These are phyloP conservation scores for Cutaneotrichosporon curvatum DNA, from an alignment of 1,284 basidiomycete species.

Conservation along the genomic window DNA sequence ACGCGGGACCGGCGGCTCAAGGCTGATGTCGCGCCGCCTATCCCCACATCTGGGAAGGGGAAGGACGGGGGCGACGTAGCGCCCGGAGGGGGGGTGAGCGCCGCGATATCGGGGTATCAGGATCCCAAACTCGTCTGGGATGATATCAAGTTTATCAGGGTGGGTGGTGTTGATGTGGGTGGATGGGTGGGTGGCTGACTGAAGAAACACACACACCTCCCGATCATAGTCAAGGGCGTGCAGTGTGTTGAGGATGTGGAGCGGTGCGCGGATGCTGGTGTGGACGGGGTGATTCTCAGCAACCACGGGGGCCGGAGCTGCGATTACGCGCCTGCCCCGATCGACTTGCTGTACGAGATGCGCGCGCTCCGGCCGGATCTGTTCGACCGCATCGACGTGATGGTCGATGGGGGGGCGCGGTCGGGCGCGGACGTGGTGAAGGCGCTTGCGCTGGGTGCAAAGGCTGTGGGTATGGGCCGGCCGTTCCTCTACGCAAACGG, in stretches of 20 bases:
- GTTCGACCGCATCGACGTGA: slow-evolving; percentile 51
- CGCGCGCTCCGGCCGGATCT: slow-evolving; percentile 48
- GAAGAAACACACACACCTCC: slow-evolving; percentile 46
- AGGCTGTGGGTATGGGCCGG: slow-evolving; percentile 53
- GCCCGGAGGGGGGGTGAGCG: slow-evolving; percentile 37
- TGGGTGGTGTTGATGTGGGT: slow-evolving; percentile 3
- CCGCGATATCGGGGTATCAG: slow-evolving; percentile 50
- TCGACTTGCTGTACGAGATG: slow-evolving; percentile 49
- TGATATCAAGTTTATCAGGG: slow-evolving; percentile 45
- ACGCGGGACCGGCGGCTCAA: slow-evolving; percentile 61
- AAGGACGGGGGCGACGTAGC: neutral
- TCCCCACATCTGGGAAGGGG: neutral
- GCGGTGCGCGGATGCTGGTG: slow-evolving; percentile 49
- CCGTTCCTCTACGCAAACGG: slow-evolving; percentile 52
- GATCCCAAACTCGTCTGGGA: slow-evolving; percentile 48
- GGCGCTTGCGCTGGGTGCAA: slow-evolving; percentile 54
- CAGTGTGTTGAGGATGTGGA: slow-evolving; percentile 53
- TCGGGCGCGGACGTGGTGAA: slow-evolving; percentile 54
- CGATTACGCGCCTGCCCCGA: slow-evolving; percentile 46
- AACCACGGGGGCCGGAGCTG: slow-evolving; percentile 33
- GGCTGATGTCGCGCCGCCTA: slow-evolving; percentile 17
- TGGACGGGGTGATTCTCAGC: slow-evolving; percentile 48
- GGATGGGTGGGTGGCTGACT: slow-evolving; percentile 17
- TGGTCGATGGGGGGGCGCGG: slow-evolving; percentile 51
- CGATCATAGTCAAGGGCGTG: slow-evolving; percentile 51